Conservation (phyloP, 495 filamentous ascomycete genomes). For the Neurospora africana region DNA sequence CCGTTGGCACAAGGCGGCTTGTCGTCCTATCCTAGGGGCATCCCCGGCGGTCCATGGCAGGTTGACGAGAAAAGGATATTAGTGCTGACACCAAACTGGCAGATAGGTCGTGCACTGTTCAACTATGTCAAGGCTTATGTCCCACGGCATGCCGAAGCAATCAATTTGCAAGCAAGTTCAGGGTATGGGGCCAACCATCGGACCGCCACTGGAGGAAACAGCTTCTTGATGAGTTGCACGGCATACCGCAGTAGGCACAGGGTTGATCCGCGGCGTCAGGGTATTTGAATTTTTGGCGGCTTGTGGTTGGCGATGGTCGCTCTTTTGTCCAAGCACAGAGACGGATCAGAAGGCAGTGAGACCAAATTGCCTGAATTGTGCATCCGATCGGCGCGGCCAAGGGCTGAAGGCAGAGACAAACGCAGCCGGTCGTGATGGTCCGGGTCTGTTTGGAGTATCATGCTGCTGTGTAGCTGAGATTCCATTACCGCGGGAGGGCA, state of each 20-base stretch:
- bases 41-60: slow-evolving; percentile 6
- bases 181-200: not conserved
- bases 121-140: slow-evolving; percentile 9
- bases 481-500: not conserved
- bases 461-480: not conserved
- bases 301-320: not conserved
- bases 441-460: not conserved
- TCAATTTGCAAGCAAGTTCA: slow-evolving; percentile 7
- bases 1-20: slow-evolving; percentile 7
- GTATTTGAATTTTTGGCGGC: not conserved
- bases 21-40: slow-evolving; percentile 11
- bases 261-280: not conserved
- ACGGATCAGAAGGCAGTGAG: not conserved
- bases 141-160: slow-evolving; percentile 13
- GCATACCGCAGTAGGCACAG: not conserved
- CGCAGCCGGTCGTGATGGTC: not conserved
- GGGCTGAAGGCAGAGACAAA: not conserved
- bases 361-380: not conserved
- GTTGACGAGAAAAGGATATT: slow-evolving; percentile 16
- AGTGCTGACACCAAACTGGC: slow-evolving; percentile 7
- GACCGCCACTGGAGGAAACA: not conserved
- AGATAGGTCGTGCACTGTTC: not conserved
- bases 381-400: not conserved
- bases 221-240: not conserved
- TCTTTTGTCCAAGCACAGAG: not conserved